Evolutionary conservation across 176 grass and related monocot species (phyloP).

Genomic region (Phyllostachys edulis): DNA sequence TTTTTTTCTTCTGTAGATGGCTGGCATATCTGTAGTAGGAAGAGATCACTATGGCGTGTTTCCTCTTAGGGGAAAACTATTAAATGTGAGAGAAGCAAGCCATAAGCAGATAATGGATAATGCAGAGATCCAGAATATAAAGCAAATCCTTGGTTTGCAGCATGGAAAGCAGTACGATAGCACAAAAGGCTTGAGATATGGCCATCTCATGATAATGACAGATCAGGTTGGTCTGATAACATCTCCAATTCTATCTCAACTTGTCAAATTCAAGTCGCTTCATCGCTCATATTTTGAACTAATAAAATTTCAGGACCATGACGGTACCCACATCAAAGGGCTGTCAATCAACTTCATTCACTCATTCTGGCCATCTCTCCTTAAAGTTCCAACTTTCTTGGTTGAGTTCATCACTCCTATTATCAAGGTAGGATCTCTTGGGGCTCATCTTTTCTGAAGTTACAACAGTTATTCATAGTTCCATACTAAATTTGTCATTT

Average conservation of each 20-base stretch:
- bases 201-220: constrained; percentile 99
- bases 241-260: constrained; percentile 7
- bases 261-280: too few relatives aligned
- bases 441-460: neutral
- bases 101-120: constrained; percentile 87
- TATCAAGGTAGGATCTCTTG: constrained; percentile 53
- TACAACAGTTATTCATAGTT: neutral
- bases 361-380: constrained; percentile 79
- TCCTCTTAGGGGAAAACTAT: constrained; percentile 81
- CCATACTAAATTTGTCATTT: neutral
- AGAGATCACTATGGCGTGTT: constrained; percentile 89
- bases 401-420: constrained; percentile 91
- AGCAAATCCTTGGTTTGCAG: constrained; percentile 90
- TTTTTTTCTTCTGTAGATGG: constrained; percentile 53
- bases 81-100: constrained; percentile 89
- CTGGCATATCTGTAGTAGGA: constrained; percentile 66
- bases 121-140: constrained; percentile 82
- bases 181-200: constrained; percentile 86
- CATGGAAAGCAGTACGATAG: constrained; percentile 73
- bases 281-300: neutral
- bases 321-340: constrained; percentile 94
- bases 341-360: constrained; percentile 92
- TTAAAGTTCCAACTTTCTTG: constrained; percentile 80
- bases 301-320: constrained; percentile 58
- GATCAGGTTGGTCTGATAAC: constrained; percentile 60